A percentile compares a stretch with the other conserved stretches of the same genome.
phyloP scores from a whole-genome alignment of 371 early-diverging fungal species.

The Blakeslea trispora region DNA sequence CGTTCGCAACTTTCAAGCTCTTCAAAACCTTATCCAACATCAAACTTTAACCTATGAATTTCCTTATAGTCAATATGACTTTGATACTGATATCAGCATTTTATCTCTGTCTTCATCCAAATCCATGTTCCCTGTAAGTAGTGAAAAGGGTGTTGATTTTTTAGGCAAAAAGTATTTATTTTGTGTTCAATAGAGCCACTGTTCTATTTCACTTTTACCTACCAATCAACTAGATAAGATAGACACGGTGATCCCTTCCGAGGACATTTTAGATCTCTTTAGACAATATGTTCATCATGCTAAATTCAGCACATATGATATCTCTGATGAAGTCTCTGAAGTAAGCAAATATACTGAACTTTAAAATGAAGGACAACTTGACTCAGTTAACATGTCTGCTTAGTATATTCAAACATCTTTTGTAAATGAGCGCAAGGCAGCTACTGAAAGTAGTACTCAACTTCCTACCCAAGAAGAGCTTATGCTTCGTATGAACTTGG shows the following conservation, averaged over 20 bases:
- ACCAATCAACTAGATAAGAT: constrained; percentile 16
- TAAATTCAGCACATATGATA: constrained; percentile 46
- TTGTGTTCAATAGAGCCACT: constrained; percentile 42
- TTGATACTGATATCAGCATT: constrained; percentile 59
- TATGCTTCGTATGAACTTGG: constrained; percentile 44
- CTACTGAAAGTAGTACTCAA: constrained; percentile 29
- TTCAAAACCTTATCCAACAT: constrained; percentile 51
- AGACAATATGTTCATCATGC: constrained; percentile 53
- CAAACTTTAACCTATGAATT: constrained; percentile 62
- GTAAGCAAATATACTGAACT: constrained; percentile 23
- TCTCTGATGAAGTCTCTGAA: constrained; percentile 58
- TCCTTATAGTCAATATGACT: constrained; percentile 63
- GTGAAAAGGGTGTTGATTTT: too few relatives aligned
- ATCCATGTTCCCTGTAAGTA: constrained; percentile 63
- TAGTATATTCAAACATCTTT: constrained; percentile 61
- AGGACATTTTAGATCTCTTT: constrained; percentile 42
- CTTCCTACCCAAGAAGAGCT: constrained; percentile 51
- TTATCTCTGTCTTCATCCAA: constrained; percentile 55
- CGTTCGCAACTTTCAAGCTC: constrained; percentile 61
- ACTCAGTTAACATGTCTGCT: background rate
- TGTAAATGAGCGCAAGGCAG: constrained; percentile 56
- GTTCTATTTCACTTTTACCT: constrained; percentile 44
- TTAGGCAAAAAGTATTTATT: too few relatives aligned
- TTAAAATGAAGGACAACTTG: too few relatives aligned
- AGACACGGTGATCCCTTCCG: constrained; percentile 12